Conservation (phyloP, 805 yeast species). For the Tetrapisispora phaffii region DNA sequence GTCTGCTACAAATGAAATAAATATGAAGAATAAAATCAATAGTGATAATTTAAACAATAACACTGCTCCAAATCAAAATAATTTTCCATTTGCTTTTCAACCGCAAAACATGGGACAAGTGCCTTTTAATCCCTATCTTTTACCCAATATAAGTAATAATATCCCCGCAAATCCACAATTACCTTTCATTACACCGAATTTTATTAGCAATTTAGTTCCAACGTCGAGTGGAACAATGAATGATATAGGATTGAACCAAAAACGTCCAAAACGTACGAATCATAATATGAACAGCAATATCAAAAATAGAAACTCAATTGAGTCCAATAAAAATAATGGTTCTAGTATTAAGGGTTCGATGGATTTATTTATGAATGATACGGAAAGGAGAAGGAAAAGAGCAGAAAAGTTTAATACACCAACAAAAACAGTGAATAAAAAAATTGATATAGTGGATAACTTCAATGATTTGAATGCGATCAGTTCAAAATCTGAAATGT, state of each 20-base stretch:
- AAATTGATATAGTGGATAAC: slow-evolving; percentile 14
- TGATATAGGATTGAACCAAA: background rate
- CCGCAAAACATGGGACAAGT: background rate
- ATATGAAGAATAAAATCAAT: background rate
- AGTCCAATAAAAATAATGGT: background rate
- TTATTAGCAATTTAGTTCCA: background rate
- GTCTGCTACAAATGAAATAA: background rate
- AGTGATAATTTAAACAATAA: background rate
- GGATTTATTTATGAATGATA: background rate
- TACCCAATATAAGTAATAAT: slow-evolving; percentile 1
- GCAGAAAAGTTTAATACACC: slow-evolving; percentile 29
- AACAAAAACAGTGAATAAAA: background rate
- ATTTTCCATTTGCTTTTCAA: background rate
- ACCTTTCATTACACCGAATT: background rate
- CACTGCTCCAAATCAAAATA: background rate
- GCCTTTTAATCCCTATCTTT: background rate
- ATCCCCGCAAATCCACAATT: background rate
- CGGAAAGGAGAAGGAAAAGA: slow-evolving; percentile 28
- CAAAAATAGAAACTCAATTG: background rate
- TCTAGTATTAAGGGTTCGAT: background rate
- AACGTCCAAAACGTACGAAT: background rate
- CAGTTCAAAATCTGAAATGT: slow-evolving; percentile 24
- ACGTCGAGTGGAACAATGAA: background rate
- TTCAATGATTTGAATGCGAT: slow-evolving; percentile 23
- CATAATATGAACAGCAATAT: background rate